phyloP scores from a whole-genome alignment of 176 grass and related monocot genomes.

The Phragmites australis region DNA sequence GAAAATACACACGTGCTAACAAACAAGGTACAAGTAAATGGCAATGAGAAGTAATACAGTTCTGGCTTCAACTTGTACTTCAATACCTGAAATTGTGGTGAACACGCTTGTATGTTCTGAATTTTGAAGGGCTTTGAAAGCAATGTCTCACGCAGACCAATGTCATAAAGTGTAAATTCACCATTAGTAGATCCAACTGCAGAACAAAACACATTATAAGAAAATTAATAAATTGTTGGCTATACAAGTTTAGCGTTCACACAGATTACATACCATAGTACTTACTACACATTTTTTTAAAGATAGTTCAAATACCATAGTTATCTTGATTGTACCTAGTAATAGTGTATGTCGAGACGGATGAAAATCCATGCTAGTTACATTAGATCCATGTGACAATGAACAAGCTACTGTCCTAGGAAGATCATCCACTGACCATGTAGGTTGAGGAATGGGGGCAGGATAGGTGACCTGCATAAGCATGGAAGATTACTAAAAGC shows the following conservation, averaged over 20 bases:
- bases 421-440: conserved; percentile 89
- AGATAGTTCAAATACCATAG: conserved; percentile 15
- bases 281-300: background rate
- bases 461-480: conserved; percentile 80
- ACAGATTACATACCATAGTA: conserved; percentile 24
- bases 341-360: conserved; percentile 80
- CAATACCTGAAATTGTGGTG: conserved; percentile 65
- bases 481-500: conserved; percentile 25
- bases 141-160: conserved; percentile 74
- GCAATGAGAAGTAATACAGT: conserved; percentile 36
- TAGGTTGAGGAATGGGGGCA: conserved; percentile 60
- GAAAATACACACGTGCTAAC: conserved; percentile 14
- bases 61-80: background rate
- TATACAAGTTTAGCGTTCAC: conserved; percentile 1
- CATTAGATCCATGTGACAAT: conserved; percentile 74
- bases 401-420: conserved; percentile 75
- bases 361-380: conserved; percentile 98
- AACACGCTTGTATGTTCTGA: conserved; percentile 59
- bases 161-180: conserved; percentile 90
- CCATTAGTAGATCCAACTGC: conserved; percentile 83
- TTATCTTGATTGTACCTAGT: conserved; percentile 58
- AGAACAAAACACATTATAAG: conserved; percentile 19
- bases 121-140: conserved; percentile 86
- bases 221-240: conserved; percentile 23
- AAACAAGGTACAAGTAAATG: conserved; percentile 37